These are phyloP conservation scores for Eucalyptus curtisii DNA, from an alignment of 345 rosid genomes.

Conservation along the genomic window DNA sequence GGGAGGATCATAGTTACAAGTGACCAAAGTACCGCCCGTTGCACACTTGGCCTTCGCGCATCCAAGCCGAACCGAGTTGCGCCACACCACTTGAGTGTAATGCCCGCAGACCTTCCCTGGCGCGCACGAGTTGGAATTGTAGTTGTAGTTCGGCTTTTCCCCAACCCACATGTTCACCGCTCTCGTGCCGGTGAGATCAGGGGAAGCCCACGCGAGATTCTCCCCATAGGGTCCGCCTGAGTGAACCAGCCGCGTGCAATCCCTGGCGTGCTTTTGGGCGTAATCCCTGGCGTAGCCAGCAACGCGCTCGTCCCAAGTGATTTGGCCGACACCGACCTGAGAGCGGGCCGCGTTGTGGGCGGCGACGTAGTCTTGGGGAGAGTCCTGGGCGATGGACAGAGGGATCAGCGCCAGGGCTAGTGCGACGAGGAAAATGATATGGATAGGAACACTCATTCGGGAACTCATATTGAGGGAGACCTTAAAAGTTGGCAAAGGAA, in stretches of 20 bases:
- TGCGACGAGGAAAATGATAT: not conserved
- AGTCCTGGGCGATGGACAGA: not conserved
- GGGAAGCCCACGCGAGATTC: not conserved
- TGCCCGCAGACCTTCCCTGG: not conserved
- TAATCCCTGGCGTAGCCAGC: conserved; percentile 15
- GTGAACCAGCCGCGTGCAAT: conserved; percentile 10
- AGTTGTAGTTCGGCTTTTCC: not conserved
- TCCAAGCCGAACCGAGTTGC: not conserved
- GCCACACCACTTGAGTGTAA: conserved; percentile 5
- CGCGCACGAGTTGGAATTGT: not conserved
- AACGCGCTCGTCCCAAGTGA: conserved; percentile 21
- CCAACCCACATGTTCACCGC: not conserved
- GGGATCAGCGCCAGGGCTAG: not conserved
- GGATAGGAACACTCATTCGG: not conserved
- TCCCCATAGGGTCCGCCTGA: not conserved
- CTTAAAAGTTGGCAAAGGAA: not conserved
- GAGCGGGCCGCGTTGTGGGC: conserved; percentile 17
- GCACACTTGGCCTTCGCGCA: not conserved
- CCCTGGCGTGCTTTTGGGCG: not conserved
- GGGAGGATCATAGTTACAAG: conserved; percentile 13
- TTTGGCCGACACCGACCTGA: conserved; percentile 2
- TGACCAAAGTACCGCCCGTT: not conserved
- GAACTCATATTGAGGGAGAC: not conserved
- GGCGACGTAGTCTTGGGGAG: conserved; percentile 2
- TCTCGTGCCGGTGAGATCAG: not conserved